A percentile compares a stretch with the other conserved stretches of the same genome.
Evolutionary conservation across 1,284 basidiomycete species (phyloP).

Genomic region (Cutaneotrichosporon sp.): DNA sequence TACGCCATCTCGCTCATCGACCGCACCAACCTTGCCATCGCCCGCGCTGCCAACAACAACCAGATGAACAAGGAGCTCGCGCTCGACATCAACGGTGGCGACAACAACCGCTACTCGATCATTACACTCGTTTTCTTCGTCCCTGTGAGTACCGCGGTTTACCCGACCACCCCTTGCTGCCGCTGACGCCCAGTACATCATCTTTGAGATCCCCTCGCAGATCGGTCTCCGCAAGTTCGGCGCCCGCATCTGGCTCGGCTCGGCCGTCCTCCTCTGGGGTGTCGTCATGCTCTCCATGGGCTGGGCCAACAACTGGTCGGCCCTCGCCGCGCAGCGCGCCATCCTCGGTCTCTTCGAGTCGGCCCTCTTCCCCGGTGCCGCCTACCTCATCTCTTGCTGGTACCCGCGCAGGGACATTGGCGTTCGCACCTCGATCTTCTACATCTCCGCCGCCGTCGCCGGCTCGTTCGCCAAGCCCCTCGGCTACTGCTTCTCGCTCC

Average conservation of each 20-base stretch:
- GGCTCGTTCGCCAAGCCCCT: slow-evolving; percentile 22
- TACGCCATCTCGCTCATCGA: slow-evolving; percentile 27
- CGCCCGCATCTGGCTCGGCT: slow-evolving; percentile 20
- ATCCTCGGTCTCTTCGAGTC: slow-evolving; percentile 52
- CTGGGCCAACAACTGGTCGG: slow-evolving; percentile 36
- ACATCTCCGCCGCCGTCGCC: slow-evolving; percentile 39
- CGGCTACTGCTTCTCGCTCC: slow-evolving; percentile 17
- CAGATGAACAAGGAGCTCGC: slow-evolving; percentile 36
- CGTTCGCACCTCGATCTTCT: slow-evolving; percentile 50
- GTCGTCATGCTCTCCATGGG: slow-evolving; percentile 40
- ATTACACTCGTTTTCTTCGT: slow-evolving; percentile 49
- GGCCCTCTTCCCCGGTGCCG: slow-evolving; percentile 50
- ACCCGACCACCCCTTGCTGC: neutral
- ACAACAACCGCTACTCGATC: slow-evolving; percentile 45
- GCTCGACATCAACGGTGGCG: slow-evolving; percentile 20
- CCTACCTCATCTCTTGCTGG: slow-evolving; percentile 52
- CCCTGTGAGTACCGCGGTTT: slow-evolving; percentile 20
- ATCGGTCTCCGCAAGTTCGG: slow-evolving; percentile 33
- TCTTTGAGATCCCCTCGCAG: slow-evolving; percentile 12
- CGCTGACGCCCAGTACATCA: neutral
- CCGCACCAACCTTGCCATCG: slow-evolving; percentile 31
- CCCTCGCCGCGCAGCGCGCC: slow-evolving; percentile 30
- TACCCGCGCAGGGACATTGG: slow-evolving; percentile 57
- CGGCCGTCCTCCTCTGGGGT: slow-evolving; percentile 43
- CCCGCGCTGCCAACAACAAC: slow-evolving; percentile 19